Percentiles rank a stretch among this genome's conserved stretches.
These are phyloP conservation scores for Monosporascus sp. DNA, from an alignment of 2,329 filamentous ascomycete species.

Conservation along the genomic window DNA sequence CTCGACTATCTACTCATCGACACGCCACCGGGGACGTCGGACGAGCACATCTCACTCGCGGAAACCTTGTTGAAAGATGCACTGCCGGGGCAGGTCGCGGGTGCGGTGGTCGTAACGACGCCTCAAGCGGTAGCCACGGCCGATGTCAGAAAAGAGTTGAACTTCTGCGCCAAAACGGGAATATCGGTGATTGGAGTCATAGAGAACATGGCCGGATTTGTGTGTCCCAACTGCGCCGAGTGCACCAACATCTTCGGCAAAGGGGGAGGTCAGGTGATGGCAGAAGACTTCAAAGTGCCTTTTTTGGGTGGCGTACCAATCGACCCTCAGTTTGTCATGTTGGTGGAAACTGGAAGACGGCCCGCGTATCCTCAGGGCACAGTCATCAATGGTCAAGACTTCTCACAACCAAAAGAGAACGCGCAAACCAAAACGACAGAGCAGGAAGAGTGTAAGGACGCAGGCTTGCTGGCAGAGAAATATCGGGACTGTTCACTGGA, in stretches of 20 bases:
- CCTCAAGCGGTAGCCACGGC: conserved; percentile 91
- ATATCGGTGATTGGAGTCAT: conserved; percentile 81
- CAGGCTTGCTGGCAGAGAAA: conserved; percentile 59
- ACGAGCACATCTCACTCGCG: conserved; percentile 93
- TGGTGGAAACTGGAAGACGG: conserved; percentile 69
- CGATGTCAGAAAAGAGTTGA: conserved; percentile 91
- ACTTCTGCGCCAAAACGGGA: conserved; percentile 83
- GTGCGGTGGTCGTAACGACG: conserved; percentile 92
- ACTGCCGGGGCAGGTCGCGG: conserved; percentile 66
- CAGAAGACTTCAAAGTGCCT: conserved; percentile 73
- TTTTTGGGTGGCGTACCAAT: conserved; percentile 88
- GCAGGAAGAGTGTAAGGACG: conserved; percentile 28
- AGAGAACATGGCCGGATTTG: conserved; percentile 94
- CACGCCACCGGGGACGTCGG: conserved; percentile 91
- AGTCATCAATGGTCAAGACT: conserved; percentile 51
- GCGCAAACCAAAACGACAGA: conserved; percentile 18
- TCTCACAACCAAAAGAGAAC: conserved; percentile 35
- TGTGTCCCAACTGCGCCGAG: conserved; percentile 75
- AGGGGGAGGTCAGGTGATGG: conserved; percentile 87
- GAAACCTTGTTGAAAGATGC: conserved; percentile 70
- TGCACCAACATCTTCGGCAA: conserved; percentile 92
- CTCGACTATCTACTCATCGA: conserved; percentile 94
- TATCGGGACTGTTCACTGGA: conserved; percentile 68
- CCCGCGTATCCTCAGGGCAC: conserved; percentile 69
- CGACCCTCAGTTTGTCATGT: conserved; percentile 82